Evolutionary conservation across 768 basidiomycete species (phyloP), one percentile per base, ranked within the genome.

Genomic region (Lentinula aciculospora): DNA sequence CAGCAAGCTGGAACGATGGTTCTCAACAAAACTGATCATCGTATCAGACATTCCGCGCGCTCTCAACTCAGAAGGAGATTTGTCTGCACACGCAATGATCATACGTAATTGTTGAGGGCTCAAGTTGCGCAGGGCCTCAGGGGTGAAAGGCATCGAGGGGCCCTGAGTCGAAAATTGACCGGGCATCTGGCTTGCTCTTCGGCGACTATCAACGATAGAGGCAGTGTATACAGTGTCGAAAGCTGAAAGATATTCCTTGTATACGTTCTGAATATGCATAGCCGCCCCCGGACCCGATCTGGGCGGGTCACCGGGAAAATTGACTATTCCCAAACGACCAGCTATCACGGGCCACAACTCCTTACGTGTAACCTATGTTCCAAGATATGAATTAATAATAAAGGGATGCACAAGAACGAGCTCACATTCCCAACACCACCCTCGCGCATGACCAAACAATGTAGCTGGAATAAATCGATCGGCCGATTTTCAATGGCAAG

Each of bases 341-440:
- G 81, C 89, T 57, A 91, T 81, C 45, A 85, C 71, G 15, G 79
- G 64, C 89, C 88, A 90, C 58, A 75, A 60, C 32, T 88, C 86
- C 47, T 78, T 77, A 57, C 71, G 69, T 25, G 72, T 72, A 12
- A 86, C 80, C 85, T 87, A 54, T n/a, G 32, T 9, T 13, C 60
- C 58, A 40, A 37, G 23, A 12, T 28, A 45, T 44, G 42, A 13
- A 63, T 47, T 34, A 8, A 21, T 1, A 36, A 4, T 15, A 27
- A 37, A 27, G 21, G 17, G 23, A 8, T 17, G 21, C 9, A 31
- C 13, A 53, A 53, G 0, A 19, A 23, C n/a, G 32, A 37, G 71
- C 74, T 64, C 64, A 85, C 86, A 58, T 76, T 76, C 15, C 56
- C 36, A 42, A 65, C 61, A 32, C 86, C 87, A 54, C 82, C 83